Conservation (phyloP, 805 yeast species). For the Lipomyces chichibuensis region DNA sequence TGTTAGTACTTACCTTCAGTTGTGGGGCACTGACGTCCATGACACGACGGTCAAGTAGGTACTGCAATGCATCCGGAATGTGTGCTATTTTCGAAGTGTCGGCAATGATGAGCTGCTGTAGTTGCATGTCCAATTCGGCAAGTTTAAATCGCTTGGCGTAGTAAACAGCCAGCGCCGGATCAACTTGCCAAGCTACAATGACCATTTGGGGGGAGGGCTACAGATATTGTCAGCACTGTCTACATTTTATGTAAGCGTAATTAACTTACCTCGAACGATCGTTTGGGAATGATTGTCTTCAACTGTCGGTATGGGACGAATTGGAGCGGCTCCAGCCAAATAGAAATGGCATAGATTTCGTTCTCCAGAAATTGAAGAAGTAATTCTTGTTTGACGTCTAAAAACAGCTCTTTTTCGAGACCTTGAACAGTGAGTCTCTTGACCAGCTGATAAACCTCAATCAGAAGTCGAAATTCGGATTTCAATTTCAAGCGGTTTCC, state of each 20-base stretch:
- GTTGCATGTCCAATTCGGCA: slow-evolving; percentile 45
- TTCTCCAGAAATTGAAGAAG: slow-evolving; percentile 68
- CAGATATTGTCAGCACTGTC: background rate
- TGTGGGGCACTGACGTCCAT: slow-evolving; percentile 22
- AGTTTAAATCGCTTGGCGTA: slow-evolving; percentile 63
- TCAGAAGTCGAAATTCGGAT: slow-evolving; percentile 65
- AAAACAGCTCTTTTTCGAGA: slow-evolving; percentile 28
- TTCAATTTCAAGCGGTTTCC: slow-evolving; percentile 72
- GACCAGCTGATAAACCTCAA: slow-evolving; percentile 52
- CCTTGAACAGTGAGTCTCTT: slow-evolving; percentile 28
- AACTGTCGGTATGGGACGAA: slow-evolving; percentile 41
- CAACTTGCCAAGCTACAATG: slow-evolving; percentile 58
- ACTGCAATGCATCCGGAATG: slow-evolving; percentile 63
- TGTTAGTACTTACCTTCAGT: slow-evolving; percentile 18
- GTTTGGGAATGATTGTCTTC: slow-evolving; percentile 28
- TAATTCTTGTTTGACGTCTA: slow-evolving; percentile 57
- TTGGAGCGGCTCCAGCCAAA: slow-evolving; percentile 74
- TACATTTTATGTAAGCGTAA: too few relatives aligned
- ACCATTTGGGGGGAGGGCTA: slow-evolving; percentile 31
- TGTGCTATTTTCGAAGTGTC: slow-evolving; percentile 63
- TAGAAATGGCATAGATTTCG: slow-evolving; percentile 70
- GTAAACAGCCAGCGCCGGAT: slow-evolving; percentile 74
- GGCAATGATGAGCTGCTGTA: slow-evolving; percentile 53
- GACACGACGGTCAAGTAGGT: slow-evolving; percentile 46
- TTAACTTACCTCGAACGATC: slow-evolving; percentile 18